phyloP scores from a whole-genome alignment of 208 protist genomes.

The Leishmania martiniquensis region DNA sequence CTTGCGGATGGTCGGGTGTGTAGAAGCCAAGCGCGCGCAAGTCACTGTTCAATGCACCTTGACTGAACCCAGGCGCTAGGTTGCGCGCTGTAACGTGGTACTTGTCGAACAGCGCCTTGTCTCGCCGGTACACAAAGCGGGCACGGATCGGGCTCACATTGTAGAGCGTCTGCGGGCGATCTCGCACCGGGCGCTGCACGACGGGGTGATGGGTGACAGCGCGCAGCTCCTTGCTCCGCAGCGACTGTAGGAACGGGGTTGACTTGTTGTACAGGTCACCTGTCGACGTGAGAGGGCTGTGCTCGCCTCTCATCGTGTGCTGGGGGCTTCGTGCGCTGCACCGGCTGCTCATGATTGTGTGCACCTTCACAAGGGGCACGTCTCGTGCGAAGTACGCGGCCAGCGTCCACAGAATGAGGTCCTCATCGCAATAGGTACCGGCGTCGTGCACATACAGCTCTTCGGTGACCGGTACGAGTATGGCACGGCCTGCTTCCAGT shows the following conservation, averaged over 20 bases:
- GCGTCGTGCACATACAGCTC: conserved; percentile 86
- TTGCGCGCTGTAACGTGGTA: conserved; percentile 83
- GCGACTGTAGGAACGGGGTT: conserved; percentile 57
- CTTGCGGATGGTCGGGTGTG: conserved; percentile 87
- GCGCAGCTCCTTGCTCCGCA: conserved; percentile 74
- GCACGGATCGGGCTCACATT: conserved; percentile 64
- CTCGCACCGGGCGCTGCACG: conserved; percentile 52
- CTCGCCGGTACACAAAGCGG: conserved; percentile 86
- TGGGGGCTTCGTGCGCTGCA: conserved; percentile 64
- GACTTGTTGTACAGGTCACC: conserved; percentile 58
- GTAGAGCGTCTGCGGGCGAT: conserved; percentile 58
- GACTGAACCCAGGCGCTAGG: conserved; percentile 82
- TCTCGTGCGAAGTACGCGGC: conserved; percentile 80
- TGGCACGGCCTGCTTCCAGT: conserved; percentile 60
- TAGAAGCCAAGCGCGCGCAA: conserved; percentile 83
- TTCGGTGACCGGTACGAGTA: conserved; percentile 72
- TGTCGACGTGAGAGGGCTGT: conserved; percentile 43
- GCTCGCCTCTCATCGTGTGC: conserved; percentile 64
- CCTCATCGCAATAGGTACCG: conserved; percentile 83
- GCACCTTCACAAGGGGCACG: conserved; percentile 79
- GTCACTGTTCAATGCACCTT: conserved; percentile 72
- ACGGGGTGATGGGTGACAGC: conserved; percentile 59
- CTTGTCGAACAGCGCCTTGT: conserved; percentile 90
- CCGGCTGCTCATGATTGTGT: conserved; percentile 63
- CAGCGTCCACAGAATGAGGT: conserved; percentile 88